Evolutionary conservation across 306 rosid species (phyloP).

Genomic region (Prinsepia uniflora): DNA sequence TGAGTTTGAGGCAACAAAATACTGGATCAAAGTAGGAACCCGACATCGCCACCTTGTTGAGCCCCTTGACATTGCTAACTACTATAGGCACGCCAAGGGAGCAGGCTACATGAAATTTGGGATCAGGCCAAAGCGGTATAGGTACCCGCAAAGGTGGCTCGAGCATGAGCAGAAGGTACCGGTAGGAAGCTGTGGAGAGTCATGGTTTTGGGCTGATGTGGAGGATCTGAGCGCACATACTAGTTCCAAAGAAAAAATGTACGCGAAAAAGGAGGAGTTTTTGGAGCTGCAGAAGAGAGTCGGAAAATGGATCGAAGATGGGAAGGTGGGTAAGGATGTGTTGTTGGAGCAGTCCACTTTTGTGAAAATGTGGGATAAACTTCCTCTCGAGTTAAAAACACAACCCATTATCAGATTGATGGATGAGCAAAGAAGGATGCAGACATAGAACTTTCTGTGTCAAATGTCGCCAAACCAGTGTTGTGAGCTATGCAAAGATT

Average conservation of each 20-base stretch:
- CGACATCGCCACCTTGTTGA: constrained; percentile 55
- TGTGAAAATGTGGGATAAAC: too few relatives aligned
- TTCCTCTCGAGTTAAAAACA: too few relatives aligned
- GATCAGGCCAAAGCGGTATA: constrained; percentile 62
- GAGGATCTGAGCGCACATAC: constrained; percentile 50
- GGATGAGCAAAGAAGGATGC: too few relatives aligned
- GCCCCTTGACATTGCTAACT: constrained; percentile 81
- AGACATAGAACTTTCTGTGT: too few relatives aligned
- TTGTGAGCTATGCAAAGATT: too few relatives aligned
- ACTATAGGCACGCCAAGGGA: constrained; percentile 54
- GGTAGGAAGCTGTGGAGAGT: constrained; percentile 35
- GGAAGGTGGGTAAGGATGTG: too few relatives aligned
- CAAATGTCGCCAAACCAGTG: too few relatives aligned
- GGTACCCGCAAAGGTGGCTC: constrained; percentile 61
- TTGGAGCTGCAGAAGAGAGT: constrained; percentile 22
- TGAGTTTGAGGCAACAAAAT: constrained; percentile 44
- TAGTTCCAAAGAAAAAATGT: neutral
- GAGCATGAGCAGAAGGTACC: constrained; percentile 29
- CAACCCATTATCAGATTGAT: too few relatives aligned
- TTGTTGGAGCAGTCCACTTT: too few relatives aligned
- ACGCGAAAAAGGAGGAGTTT: neutral
- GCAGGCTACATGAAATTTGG: constrained; percentile 51
- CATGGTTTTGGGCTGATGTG: constrained; percentile 63
- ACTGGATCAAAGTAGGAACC: constrained; percentile 53
- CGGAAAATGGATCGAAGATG: neutral